These are phyloP conservation scores for Coemansia sp. DNA, from an alignment of 192 early-diverging fungal genomes.

Conservation along the genomic window DNA sequence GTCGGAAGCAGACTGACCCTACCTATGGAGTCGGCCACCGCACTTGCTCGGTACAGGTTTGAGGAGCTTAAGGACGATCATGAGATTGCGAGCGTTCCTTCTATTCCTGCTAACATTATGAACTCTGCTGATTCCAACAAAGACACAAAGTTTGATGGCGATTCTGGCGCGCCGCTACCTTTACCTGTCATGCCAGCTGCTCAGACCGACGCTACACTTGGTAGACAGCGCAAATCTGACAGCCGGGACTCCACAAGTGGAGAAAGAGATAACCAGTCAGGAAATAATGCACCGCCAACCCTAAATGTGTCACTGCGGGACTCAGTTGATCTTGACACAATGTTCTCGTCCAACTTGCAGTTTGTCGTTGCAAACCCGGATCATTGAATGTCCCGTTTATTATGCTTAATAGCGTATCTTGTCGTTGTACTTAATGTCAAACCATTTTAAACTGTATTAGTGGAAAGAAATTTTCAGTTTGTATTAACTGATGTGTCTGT, in stretches of 20 bases:
- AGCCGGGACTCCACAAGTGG: background rate
- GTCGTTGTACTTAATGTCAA: background rate
- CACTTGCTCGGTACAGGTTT: constrained; percentile 38
- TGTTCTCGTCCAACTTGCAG: constrained; percentile 30
- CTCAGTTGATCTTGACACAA: constrained; percentile 37
- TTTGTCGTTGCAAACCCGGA: constrained; percentile 46
- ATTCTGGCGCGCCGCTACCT: background rate
- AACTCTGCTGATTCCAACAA: background rate
- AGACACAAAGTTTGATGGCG: background rate
- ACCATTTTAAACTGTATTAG: background rate
- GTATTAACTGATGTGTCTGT: constrained; percentile 13
- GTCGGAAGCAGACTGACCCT: constrained; percentile 46
- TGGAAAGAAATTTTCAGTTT: background rate
- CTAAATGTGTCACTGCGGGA: constrained; percentile 15
- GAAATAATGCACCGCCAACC: background rate
- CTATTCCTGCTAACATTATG: background rate
- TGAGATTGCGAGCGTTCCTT: background rate
- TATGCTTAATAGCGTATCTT: background rate
- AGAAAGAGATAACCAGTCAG: no score
- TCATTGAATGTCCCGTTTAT: constrained; percentile 1
- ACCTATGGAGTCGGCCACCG: constrained; percentile 28
- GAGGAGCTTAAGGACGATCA: constrained; percentile 35
- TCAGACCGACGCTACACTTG: background rate
- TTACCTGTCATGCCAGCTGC: constrained; percentile 22
- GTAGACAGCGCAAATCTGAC: constrained; percentile 1